Evolutionary conservation across 352 stramenopile species (phyloP), one percentile per base, ranked within the genome.

Genomic region (Pythium monospermum): DNA sequence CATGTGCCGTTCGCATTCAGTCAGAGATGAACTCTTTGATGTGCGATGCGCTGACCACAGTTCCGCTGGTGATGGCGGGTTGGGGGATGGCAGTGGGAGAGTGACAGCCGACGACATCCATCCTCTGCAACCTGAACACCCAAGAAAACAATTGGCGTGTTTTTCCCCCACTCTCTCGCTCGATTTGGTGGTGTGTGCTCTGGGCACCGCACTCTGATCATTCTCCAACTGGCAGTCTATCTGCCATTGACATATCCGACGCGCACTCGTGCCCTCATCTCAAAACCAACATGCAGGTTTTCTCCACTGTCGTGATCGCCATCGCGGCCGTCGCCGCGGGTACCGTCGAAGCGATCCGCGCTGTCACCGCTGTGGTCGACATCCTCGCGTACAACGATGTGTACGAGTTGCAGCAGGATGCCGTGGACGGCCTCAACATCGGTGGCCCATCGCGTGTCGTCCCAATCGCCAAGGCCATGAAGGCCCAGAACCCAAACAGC

Each of bases 321-420:
- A 35, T 72, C 32, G 41, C 66, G 27, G 59, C 61, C 18, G 42
- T 59, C 12, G 37, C 63, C n/a, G 33, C 48, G 51, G 51, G 47
- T 37, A 32, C 46, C 6, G 52, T 26, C 33, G 47, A 61, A 23
- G 59, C 59, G n/a, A 36, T 25, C 21, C 79, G 76, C 51, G 69
- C 66, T 27, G 27, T 64, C 38, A 80, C 68, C 4, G 76, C 74
- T n/a, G 65, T 61, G 15, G 48, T 91, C 51, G 76, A 91, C 53
- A 63, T 91, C 35, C 38, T 91, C 43, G 71, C 79, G 37, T 88
- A 88, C 61, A 87, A 85, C 46, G 80, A 89, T 43, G 80, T 91
- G 6, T 91, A 91, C 60, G 80, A 91, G 50, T 70, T 91, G 71
- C 59, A 79, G 42, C 75, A 78, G 54, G 75, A 87, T 58, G 59